Evolutionary conservation across 352 stramenopile species (phyloP).

Genomic region (Nothophytophthora sp.): DNA sequence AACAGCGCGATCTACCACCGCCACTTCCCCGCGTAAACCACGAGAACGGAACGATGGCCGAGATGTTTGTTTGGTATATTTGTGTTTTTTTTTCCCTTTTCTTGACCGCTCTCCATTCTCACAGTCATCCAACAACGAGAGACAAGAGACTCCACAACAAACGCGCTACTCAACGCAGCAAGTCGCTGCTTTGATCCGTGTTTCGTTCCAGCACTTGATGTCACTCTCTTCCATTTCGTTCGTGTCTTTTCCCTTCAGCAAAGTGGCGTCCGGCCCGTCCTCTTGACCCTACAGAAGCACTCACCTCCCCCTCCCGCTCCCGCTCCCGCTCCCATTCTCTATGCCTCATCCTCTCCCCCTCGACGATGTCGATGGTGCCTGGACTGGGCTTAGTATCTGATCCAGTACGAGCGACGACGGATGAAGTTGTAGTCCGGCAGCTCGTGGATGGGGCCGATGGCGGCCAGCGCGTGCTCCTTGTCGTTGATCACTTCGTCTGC

Average conservation of each 20-base stretch:
- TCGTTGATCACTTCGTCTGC: constrained; percentile 96
- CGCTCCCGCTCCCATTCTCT: constrained; percentile 25
- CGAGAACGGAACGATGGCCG: too few relatives aligned
- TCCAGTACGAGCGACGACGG: constrained; percentile 98
- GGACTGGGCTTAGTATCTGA: constrained; percentile 83
- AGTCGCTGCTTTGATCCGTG: too few relatives aligned
- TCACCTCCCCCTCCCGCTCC: constrained; percentile 18
- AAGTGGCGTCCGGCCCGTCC: constrained; percentile 30
- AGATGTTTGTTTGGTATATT: too few relatives aligned
- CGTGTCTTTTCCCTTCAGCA: constrained; percentile 23
- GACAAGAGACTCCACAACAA: not conserved
- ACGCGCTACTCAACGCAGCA: constrained; percentile 8
- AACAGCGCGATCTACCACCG: constrained; percentile 22
- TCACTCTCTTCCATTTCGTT: constrained; percentile 33
- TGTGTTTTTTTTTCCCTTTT: too few relatives aligned
- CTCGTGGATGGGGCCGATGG: constrained; percentile 98
- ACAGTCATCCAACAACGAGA: not conserved
- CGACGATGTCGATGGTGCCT: constrained; percentile 21
- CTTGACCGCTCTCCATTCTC: too few relatives aligned
- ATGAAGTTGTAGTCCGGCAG: constrained; percentile 99
- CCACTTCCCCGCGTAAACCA: too few relatives aligned
- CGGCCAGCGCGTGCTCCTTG: constrained; percentile 98
- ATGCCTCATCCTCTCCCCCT: constrained; percentile 35
- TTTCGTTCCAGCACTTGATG: constrained; percentile 18
- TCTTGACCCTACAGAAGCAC: constrained; percentile 33